Percentiles rank a stretch among this genome's conserved stretches.
These are phyloP conservation scores for Tripterygium wilfordii DNA, from an alignment of 177 flowering plant species.

Conservation along the genomic window DNA sequence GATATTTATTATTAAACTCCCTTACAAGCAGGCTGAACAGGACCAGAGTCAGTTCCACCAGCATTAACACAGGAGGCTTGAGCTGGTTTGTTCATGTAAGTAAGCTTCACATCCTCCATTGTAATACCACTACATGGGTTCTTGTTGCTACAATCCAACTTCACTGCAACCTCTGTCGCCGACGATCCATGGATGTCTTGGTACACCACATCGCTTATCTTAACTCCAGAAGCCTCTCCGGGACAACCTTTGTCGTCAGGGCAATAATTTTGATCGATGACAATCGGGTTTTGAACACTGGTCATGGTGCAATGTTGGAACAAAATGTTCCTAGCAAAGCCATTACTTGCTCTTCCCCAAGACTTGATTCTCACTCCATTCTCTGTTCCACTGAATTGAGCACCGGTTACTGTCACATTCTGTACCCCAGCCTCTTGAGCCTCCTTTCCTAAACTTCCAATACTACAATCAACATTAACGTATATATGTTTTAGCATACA, in stretches of 20 bases:
- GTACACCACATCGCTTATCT: too few species aligned
- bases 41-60: constrained; percentile 28
- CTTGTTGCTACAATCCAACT: constrained; percentile 40
- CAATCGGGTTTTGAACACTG: constrained; percentile 48
- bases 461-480: constrained; percentile 10
- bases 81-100: too few species aligned
- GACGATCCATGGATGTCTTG: too few species aligned
- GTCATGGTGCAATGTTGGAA: constrained; percentile 38
- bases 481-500: too few species aligned
- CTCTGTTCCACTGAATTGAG: constrained; percentile 31
- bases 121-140: constrained; percentile 44
- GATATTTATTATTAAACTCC: too few species aligned
- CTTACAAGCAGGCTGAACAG: constrained; percentile 31
- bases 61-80: too few species aligned
- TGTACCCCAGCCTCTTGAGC: too few species aligned
- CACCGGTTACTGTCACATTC: too few species aligned
- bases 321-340: too few species aligned
- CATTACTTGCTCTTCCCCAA: constrained; percentile 52
- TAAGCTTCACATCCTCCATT: too few species aligned
- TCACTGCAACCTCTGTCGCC: too few species aligned
- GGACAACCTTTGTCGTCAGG: constrained; percentile 43
- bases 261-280: constrained; percentile 64
- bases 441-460: too few species aligned
- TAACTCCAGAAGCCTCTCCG: constrained; percentile 42
- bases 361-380: constrained; percentile 63